Evolutionary conservation across 2,329 filamentous ascomycete genomes (phyloP), one percentile per base, ranked within the genome.

Genomic region (Fonsecaea monophora): DNA sequence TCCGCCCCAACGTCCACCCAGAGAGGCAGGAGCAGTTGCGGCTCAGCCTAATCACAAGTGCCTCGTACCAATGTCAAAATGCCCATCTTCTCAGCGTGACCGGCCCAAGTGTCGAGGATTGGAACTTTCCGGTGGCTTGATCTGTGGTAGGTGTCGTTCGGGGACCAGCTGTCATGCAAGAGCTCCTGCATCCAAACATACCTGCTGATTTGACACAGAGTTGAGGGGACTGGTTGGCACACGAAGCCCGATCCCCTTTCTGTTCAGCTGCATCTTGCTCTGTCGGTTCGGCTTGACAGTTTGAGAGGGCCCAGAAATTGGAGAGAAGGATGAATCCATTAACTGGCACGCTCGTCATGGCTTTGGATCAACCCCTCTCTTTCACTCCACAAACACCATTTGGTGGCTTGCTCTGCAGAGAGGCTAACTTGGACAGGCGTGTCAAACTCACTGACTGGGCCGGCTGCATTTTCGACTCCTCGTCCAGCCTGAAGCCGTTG

Each of bases 21-120:
- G 12, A 45, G 25, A 34, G 18, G 57, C 40, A 55, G 45, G 40
- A 42, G 40, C 40, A 53, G 32, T 32, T 48, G 45, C 53, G 48
- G 55, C 62, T 30, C 45, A 45, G 53, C 57, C n/a, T 25, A 38
- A 50, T 65, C 63, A 65, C 48, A 66, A 66, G 64, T 40, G 3
- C 25, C 25, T 25, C 25, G 25, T 25, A 56, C 25, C 53, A 21
- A 35, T 56, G 57, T 12, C 13, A 48, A 18, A 4, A 21, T 15
- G 50, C 40, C 60, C n/a, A 50, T 35, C 5, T 54, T 55, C 12
- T 35, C 18, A 57, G 25, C n/a, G 37, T 32, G 45, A 10, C 55
- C n/a, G 18, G 4, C 18, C 40, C 15, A 18, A 32, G 32, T 9
- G 6, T 45, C n/a, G 50, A 50, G 34, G n/a, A 40, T 56, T 65